phyloP scores from a whole-genome alignment of 179 eudicot genomes.

The Sideroxylon spinosum region DNA sequence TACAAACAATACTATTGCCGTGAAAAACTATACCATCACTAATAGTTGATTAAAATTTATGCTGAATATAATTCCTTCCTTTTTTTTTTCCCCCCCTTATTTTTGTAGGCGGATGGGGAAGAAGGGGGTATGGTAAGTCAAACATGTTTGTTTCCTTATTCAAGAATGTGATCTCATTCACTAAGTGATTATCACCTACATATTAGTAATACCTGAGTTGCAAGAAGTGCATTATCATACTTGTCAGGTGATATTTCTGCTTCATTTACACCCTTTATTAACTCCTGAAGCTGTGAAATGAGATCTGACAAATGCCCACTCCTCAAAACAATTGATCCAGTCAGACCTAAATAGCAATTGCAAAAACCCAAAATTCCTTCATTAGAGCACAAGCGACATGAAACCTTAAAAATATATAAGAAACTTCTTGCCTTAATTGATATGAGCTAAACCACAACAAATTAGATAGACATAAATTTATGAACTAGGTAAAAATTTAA shows the following conservation, averaged over 20 bases:
- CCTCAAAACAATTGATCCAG: conserved; percentile 79
- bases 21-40: too few relatives aligned
- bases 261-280: conserved; percentile 61
- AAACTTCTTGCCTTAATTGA: not conserved
- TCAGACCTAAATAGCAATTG: conserved; percentile 48
- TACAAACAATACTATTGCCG: not conserved
- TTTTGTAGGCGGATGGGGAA: too few relatives aligned
- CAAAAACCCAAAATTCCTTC: not conserved
- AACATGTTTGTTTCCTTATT: not conserved
- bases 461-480: not conserved
- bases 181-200: not conserved
- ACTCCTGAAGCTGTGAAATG: conserved; percentile 69
- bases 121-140: too few relatives aligned
- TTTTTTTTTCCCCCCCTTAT: not conserved
- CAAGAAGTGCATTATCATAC: conserved; percentile 62
- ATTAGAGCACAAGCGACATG: not conserved
- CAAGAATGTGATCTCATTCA: not conserved
- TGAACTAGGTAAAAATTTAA: not conserved
- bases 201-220: conserved; percentile 63
- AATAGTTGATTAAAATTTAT: not conserved
- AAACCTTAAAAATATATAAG: not conserved
- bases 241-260: conserved; percentile 58
- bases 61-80: not conserved
- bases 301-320: conserved; percentile 78
- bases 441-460: not conserved